Percentiles rank a stretch among this genome's conserved stretches.
These are phyloP conservation scores for Starmerella powellii DNA, from an alignment of 805 yeast species.

Conservation along the genomic window DNA sequence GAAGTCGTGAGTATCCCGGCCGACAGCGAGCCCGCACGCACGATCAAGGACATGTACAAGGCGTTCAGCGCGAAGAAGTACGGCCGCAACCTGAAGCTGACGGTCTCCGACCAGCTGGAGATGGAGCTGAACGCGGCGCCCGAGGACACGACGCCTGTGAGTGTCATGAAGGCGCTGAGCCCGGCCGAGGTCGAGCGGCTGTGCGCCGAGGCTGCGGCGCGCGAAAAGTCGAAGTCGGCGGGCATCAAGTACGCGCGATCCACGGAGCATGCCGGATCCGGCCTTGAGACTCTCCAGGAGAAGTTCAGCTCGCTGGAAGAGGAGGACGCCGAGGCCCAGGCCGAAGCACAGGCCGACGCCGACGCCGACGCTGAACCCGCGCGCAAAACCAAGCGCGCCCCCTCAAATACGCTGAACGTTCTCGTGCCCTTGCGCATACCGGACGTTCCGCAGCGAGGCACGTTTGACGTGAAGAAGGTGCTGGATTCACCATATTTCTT, in stretches of 20 bases:
- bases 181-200: slow-evolving; percentile 27
- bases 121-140: slow-evolving; percentile 53
- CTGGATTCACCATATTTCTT: slow-evolving; percentile 73
- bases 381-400: slow-evolving; percentile 8
- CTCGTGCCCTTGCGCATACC: slow-evolving; percentile 63
- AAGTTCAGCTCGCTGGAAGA: slow-evolving; percentile 21
- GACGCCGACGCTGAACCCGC: no score
- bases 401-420: slow-evolving; percentile 29
- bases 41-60: slow-evolving; percentile 40
- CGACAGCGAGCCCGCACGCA: slow-evolving; percentile 39
- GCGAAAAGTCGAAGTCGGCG: slow-evolving; percentile 5
- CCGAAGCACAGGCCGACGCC: slow-evolving; percentile 8
- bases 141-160: slow-evolving; percentile 51
- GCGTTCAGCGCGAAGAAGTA: slow-evolving; percentile 33
- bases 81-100: slow-evolving; percentile 30
- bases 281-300: slow-evolving; percentile 21
- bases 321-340: slow-evolving; percentile 26
- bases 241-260: slow-evolving; percentile 15
- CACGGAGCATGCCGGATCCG: slow-evolving; percentile 29
- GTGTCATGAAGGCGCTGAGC: slow-evolving; percentile 32
- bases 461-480: slow-evolving; percentile 65
- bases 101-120: slow-evolving; percentile 60
- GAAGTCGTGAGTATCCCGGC: slow-evolving; percentile 46
- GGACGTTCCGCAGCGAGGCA: slow-evolving; percentile 64
- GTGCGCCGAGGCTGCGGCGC: slow-evolving; percentile 23